Evolutionary conservation across 345 rosid genomes (phyloP).

Genomic region (Eucalyptus paniculata): DNA sequence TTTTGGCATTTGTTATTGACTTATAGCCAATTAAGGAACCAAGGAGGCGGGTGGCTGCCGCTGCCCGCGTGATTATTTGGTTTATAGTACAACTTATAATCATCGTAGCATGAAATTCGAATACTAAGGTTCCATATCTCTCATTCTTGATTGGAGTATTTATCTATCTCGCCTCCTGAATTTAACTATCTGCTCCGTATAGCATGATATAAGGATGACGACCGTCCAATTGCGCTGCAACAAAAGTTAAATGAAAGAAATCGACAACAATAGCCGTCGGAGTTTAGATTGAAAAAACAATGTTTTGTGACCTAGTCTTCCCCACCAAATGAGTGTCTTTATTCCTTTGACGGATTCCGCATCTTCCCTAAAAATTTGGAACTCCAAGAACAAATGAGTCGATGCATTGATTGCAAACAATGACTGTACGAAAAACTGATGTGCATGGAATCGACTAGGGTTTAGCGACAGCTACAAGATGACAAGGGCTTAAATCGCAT

Average conservation of each 20-base stretch:
- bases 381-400: background rate
- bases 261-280: background rate
- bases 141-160: background rate
- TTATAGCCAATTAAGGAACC: background rate
- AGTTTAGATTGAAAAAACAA: background rate
- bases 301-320: background rate
- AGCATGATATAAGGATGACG: background rate
- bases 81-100: background rate
- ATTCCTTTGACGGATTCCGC: background rate
- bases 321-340: background rate
- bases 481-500: background rate
- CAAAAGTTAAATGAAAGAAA: background rate
- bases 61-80: background rate
- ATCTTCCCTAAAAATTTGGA: background rate
- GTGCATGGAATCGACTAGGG: background rate
- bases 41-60: background rate
- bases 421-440: background rate
- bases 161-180: background rate
- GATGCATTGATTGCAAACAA: background rate
- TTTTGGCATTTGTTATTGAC: background rate
- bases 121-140: background rate
- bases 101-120: background rate
- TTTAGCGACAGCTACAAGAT: background rate
- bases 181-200: background rate
- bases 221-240: background rate